A percentile compares a stretch with the other conserved stretches of the same genome.
Evolutionary conservation across 176 grass and related monocot species (phyloP).

Genomic region (Bothriochloa decipiens): DNA sequence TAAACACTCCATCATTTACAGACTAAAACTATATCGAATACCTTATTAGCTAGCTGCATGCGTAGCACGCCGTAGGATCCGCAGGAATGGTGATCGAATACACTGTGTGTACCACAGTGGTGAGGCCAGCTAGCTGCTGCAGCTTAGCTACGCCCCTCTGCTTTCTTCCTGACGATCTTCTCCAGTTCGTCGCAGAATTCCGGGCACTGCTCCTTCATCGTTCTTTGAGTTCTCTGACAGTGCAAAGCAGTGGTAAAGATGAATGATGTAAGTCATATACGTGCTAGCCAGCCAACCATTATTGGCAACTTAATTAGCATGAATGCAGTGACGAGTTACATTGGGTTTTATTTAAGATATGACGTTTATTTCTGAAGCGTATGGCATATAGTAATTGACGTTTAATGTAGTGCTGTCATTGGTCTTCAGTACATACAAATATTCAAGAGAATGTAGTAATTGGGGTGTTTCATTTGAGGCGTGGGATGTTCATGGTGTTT

Average conservation of each 20-base stretch:
- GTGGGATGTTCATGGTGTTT: too few relatives aligned
- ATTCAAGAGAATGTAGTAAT: too few relatives aligned
- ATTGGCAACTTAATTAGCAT: not conserved
- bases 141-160: not conserved
- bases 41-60: not conserved
- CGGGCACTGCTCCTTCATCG: slow-evolving; percentile 24
- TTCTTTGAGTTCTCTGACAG: slow-evolving; percentile 48
- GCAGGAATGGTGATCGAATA: not conserved
- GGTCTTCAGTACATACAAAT: too few relatives aligned
- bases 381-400: too few relatives aligned
- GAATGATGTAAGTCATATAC: not conserved
- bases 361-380: too few relatives aligned
- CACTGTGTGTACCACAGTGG: not conserved
- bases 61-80: not conserved
- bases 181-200: slow-evolving; percentile 46
- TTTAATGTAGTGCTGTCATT: too few relatives aligned
- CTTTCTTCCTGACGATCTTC: slow-evolving; percentile 37
- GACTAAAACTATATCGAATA: not conserved
- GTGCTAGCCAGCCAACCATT: not conserved
- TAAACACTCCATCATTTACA: not conserved
- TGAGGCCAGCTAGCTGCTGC: too few relatives aligned
- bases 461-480: too few relatives aligned
- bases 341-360: not conserved
- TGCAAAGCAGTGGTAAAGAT: not conserved
- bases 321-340: not conserved